These are phyloP conservation scores for Acacia crassicarpa DNA, from an alignment of 306 rosid genomes.

Conservation along the genomic window DNA sequence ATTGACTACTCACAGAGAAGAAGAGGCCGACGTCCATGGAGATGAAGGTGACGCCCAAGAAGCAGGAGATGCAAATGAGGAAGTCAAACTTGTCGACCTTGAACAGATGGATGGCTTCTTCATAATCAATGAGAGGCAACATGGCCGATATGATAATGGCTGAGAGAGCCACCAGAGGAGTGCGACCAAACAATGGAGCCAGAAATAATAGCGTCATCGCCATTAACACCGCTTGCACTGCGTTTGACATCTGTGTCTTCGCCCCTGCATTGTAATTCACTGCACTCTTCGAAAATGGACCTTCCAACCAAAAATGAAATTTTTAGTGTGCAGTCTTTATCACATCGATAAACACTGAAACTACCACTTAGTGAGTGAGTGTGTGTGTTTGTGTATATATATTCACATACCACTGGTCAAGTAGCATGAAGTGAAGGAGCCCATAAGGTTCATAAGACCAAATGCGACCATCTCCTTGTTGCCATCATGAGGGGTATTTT, in stretches of 20 bases:
- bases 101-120: constrained; percentile 49
- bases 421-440: constrained; percentile 91
- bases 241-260: constrained; percentile 73
- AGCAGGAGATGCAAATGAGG: constrained; percentile 66
- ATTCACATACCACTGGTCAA: constrained; percentile 68
- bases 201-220: constrained; percentile 57
- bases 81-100: constrained; percentile 90
- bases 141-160: constrained; percentile 88
- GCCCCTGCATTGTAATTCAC: constrained; percentile 87
- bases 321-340: too few relatives aligned
- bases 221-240: constrained; percentile 60
- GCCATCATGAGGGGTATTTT: constrained; percentile 81
- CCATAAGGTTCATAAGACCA: constrained; percentile 83
- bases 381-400: too few relatives aligned
- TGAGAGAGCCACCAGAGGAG: constrained; percentile 87
- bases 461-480: constrained; percentile 90
- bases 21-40: constrained; percentile 76
- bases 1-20: constrained; percentile 48
- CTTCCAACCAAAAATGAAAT: constrained; percentile 41
- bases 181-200: constrained; percentile 79
- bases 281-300: constrained; percentile 96
- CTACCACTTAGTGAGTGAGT: too few relatives aligned
- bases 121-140: constrained; percentile 66
- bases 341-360: too few relatives aligned
- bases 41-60: constrained; percentile 56